Evolutionary conservation across 2,329 filamentous ascomycete species (phyloP).

Genomic region (Cladosporium sp.): DNA sequence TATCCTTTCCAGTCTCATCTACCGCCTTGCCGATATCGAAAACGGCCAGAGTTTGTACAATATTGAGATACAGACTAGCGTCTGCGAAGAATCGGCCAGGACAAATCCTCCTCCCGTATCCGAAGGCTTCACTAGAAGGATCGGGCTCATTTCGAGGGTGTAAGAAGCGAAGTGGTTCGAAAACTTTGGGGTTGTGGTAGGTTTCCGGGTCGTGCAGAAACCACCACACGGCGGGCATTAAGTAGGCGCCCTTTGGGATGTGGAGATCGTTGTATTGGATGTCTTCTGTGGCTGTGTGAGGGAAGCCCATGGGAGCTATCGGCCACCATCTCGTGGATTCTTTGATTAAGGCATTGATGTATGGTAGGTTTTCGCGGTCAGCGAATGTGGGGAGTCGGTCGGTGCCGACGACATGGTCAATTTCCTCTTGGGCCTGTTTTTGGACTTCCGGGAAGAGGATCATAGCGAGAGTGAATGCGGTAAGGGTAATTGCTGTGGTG

Average conservation of each 20-base stretch:
- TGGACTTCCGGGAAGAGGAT: slow-evolving; percentile 47
- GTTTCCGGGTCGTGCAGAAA: slow-evolving; percentile 32
- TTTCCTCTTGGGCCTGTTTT: slow-evolving; percentile 48
- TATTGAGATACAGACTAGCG: slow-evolving; percentile 36
- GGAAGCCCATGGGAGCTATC: slow-evolving; percentile 20
- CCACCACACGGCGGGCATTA: slow-evolving; percentile 32
- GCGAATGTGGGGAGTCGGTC: slow-evolving; percentile 16
- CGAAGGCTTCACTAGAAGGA: slow-evolving; percentile 51
- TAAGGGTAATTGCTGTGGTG: slow-evolving; percentile 29
- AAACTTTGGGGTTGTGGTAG: slow-evolving; percentile 28
- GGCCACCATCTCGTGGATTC: slow-evolving; percentile 30
- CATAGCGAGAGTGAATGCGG: slow-evolving; percentile 25
- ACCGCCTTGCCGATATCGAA: slow-evolving; percentile 41
- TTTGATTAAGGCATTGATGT: slow-evolving; percentile 18
- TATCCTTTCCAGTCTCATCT: slow-evolving; percentile 33
- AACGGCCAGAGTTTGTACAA: slow-evolving; percentile 42
- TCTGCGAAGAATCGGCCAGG: slow-evolving; percentile 43
- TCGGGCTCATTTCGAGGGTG: slow-evolving; percentile 28
- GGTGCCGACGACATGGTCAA: slow-evolving; percentile 17
- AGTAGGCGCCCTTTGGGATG: slow-evolving; percentile 29
- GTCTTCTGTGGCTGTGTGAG: slow-evolving; percentile 15
- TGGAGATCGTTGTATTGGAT: slow-evolving; percentile 21
- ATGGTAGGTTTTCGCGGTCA: slow-evolving; percentile 18
- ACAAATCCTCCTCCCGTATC: slow-evolving; percentile 53
- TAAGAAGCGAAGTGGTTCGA: slow-evolving; percentile 35